phyloP scores from a whole-genome alignment of 495 filamentous ascomycete species.

The Antarctomyces pellizariae region DNA sequence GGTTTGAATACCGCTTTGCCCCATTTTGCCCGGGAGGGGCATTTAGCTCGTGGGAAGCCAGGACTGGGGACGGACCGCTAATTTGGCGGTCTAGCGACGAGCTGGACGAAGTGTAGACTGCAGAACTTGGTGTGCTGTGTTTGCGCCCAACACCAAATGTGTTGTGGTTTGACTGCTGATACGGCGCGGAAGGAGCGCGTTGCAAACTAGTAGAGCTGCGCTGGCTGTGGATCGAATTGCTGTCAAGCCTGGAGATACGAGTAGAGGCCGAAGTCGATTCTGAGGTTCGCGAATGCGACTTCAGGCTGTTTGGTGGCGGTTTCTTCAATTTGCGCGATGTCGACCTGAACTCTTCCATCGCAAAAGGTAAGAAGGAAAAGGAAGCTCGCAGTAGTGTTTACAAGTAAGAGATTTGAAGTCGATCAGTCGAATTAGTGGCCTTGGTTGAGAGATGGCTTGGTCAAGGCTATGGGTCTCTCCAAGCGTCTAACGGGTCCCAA shows the following conservation, averaged over 20 bases:
- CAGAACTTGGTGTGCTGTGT: constrained; percentile 14
- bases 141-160: constrained; percentile 16
- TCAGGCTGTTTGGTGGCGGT: constrained; percentile 21
- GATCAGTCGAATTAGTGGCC: no score
- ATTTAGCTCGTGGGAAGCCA: constrained; percentile 7
- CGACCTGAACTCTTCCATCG: constrained; percentile 14
- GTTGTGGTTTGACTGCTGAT: constrained; percentile 20
- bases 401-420: no score
- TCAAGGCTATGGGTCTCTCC: no score
- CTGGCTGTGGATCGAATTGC: constrained; percentile 28
- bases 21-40: background rate
- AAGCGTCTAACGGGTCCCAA: no score
- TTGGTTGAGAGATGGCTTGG: no score
- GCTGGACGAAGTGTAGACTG: constrained; percentile 19
- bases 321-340: constrained; percentile 31
- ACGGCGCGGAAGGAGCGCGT: constrained; percentile 46
- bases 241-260: constrained; percentile 16
- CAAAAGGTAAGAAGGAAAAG: no score
- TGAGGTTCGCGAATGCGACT: constrained; percentile 7
- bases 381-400: no score
- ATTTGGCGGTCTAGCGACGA: constrained; percentile 17
- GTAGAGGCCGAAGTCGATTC: constrained; percentile 1
- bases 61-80: constrained; percentile 23
- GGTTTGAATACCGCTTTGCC: constrained; percentile 2
- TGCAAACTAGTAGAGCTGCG: constrained; percentile 33